Evolutionary conservation across 257 asterid genomes (phyloP).

Genomic region (Gentiana dahurica): DNA sequence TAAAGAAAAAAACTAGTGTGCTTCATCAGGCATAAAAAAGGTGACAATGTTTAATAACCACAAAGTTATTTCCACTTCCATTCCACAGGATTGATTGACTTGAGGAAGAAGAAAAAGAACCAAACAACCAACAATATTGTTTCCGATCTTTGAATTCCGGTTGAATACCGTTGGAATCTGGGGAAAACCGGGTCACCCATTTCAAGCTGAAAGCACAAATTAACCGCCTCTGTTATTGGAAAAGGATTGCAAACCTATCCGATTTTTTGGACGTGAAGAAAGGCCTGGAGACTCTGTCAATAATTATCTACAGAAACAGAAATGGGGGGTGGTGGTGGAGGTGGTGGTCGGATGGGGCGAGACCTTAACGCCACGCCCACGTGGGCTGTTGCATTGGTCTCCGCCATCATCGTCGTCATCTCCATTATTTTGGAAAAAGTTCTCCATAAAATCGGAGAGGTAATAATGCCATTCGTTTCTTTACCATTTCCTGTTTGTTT

Average conservation of each 20-base stretch:
- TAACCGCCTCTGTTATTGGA: neutral
- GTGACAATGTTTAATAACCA: no score
- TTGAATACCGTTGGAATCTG: conserved; percentile 18
- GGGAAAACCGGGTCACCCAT: conserved; percentile 14
- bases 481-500: no score
- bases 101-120: neutral
- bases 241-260: neutral
- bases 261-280: neutral
- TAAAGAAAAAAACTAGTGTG: no score
- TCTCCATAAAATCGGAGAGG: conserved; percentile 46
- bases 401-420: conserved; percentile 45
- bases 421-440: conserved; percentile 55
- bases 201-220: neutral
- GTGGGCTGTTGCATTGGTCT: conserved; percentile 74
- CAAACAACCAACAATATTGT: neutral
- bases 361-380: conserved; percentile 42
- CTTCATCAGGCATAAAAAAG: no score
- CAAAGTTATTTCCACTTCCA: no score
- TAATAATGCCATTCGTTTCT: conserved; percentile 2
- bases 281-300: neutral
- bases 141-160: conserved; percentile 12
- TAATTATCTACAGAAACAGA: neutral
- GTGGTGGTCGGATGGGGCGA: conserved; percentile 18
- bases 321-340: conserved; percentile 12
- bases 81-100: no score